Evolutionary conservation across 2,329 filamentous ascomycete genomes (phyloP).

Genomic region (Exophiala sp.): DNA sequence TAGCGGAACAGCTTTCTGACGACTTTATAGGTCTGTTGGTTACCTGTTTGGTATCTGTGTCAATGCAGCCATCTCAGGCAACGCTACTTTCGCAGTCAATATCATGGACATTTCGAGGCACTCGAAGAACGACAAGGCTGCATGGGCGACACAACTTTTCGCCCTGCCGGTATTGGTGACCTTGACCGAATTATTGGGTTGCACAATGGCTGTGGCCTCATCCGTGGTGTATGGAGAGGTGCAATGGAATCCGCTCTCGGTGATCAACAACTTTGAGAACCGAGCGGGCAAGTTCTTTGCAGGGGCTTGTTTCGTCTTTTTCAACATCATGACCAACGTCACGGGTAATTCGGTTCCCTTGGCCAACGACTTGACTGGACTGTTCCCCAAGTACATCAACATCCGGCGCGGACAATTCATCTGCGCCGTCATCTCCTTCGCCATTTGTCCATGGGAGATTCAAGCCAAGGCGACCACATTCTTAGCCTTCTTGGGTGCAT

Average conservation of each 20-base stretch:
- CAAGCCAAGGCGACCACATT: constrained; percentile 41
- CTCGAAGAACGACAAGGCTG: constrained; percentile 31
- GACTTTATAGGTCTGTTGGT: no score
- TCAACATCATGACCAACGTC: constrained; percentile 16
- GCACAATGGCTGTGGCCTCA: constrained; percentile 54
- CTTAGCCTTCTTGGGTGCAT: constrained; percentile 35
- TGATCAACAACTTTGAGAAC: neutral
- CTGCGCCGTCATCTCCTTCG: constrained; percentile 41
- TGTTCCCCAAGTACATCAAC: constrained; percentile 54
- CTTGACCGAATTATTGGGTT: constrained; percentile 51
- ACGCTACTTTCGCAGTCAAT: constrained; percentile 42
- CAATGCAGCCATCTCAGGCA: constrained; percentile 15
- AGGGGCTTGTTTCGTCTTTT: constrained; percentile 25
- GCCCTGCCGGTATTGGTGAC: constrained; percentile 49
- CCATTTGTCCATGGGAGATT: constrained; percentile 47
- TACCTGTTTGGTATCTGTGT: constrained; percentile 13
- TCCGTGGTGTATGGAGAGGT: constrained; percentile 30
- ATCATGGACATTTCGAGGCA: constrained; percentile 54
- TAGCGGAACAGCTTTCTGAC: no score
- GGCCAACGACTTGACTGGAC: constrained; percentile 49
- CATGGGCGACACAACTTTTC: constrained; percentile 40
- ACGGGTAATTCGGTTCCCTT: constrained; percentile 38
- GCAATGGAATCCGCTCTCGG: constrained; percentile 23
- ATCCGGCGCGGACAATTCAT: constrained; percentile 44
- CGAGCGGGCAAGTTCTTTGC: neutral